phyloP scores from a whole-genome alignment of 306 rosid species.

The Dalbergia cochinchinensis region DNA sequence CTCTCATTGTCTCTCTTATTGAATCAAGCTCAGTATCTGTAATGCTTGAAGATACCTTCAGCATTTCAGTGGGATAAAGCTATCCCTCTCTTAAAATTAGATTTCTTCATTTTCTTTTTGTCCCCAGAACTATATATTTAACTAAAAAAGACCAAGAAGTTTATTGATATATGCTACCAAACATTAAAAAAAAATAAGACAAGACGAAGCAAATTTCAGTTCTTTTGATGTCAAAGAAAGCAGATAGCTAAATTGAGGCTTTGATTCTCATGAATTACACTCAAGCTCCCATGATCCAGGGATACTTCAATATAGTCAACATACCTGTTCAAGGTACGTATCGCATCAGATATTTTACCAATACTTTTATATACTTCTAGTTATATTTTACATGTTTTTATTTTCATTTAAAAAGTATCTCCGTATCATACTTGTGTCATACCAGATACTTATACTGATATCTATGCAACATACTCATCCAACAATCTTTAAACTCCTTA shows the following conservation, averaged over 20 bases:
- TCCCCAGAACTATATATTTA: not conserved
- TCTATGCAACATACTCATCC: too few relatives aligned
- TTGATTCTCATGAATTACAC: conserved; percentile 23
- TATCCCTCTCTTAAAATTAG: not conserved
- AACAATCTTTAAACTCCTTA: not conserved
- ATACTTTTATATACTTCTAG: too few relatives aligned
- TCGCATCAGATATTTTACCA: too few relatives aligned
- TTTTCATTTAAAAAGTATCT: too few relatives aligned
- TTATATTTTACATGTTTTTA: too few relatives aligned
- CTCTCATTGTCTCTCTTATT: not conserved
- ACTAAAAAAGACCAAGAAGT: conserved; percentile 8
- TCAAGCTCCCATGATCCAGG: not conserved
- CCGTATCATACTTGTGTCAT: too few relatives aligned
- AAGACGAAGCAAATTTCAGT: not conserved
- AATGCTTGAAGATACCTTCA: conserved; percentile 30
- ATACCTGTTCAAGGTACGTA: too few relatives aligned
- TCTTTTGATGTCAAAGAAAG: conserved; percentile 2
- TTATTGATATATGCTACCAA: conserved; percentile 23
- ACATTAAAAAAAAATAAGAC: not conserved
- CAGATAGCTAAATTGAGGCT: not conserved
- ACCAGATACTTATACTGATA: too few relatives aligned
- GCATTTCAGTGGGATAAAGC: not conserved
- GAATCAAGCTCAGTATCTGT: not conserved
- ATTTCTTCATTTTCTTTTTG: not conserved
- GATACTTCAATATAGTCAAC: too few relatives aligned